These are phyloP conservation scores for Talaromyces sp. DNA, from an alignment of 2,329 filamentous ascomycete species.

Conservation along the genomic window DNA sequence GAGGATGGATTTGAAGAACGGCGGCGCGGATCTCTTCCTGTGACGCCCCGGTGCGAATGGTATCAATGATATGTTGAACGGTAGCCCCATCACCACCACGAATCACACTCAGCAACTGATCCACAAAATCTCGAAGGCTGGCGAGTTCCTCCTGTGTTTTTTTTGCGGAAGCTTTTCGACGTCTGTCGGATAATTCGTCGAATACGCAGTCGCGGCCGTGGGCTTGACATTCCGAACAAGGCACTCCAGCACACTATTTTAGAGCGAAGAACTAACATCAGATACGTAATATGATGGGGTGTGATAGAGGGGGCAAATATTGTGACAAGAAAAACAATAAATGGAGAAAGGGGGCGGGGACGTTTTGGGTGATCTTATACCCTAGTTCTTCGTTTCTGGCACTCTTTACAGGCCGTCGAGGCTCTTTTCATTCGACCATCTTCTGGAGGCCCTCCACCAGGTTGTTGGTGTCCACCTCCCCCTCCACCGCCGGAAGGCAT, in stretches of 20 bases:
- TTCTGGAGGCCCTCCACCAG: constrained; percentile 23
- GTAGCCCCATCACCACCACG: constrained; percentile 23
- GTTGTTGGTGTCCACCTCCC: constrained; percentile 18
- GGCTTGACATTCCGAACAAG: constrained; percentile 38
- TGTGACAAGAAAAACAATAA: neutral
- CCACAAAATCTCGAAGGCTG: constrained; percentile 29
- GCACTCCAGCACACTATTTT: constrained; percentile 34
- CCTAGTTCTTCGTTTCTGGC: constrained; percentile 42
- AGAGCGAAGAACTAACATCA: constrained; percentile 12
- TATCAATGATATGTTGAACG: constrained; percentile 28
- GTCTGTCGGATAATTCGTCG: constrained; percentile 39
- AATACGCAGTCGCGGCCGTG: constrained; percentile 38
- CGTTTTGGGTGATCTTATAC: constrained; percentile 22
- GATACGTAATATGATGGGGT: constrained; percentile 1
- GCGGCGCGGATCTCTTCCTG: constrained; percentile 8
- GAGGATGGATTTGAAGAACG: neutral
- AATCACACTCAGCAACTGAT: constrained; percentile 31
- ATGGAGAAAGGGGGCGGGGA: neutral
- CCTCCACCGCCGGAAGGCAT: constrained; percentile 13
- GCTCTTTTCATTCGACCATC: constrained; percentile 39
- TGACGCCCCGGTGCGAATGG: constrained; percentile 29
- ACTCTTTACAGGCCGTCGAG: constrained; percentile 42
- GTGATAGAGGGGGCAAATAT: neutral
- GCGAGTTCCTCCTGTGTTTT: constrained; percentile 34
- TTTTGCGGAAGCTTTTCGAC: constrained; percentile 37